phyloP scores from a whole-genome alignment of 1,139 yeast species.

The Debaryomyces robertsiae region DNA sequence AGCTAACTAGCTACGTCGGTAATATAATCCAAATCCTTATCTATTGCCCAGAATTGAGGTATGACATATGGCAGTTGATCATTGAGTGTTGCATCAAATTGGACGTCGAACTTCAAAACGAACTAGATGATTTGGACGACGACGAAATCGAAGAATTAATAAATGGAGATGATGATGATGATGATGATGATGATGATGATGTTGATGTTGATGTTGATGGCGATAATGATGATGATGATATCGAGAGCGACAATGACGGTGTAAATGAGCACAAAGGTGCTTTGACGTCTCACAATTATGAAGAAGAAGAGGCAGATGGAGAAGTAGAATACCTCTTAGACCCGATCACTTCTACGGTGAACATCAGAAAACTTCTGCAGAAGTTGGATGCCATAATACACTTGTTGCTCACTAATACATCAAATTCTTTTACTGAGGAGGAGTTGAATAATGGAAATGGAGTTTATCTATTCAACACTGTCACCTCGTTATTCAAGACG shows the following conservation, averaged over 20 bases:
- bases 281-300: conserved; percentile 21
- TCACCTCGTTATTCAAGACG: conserved; percentile 75
- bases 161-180: conserved; percentile 52
- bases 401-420: conserved; percentile 54
- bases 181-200: conserved; percentile 27
- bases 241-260: conserved; percentile 12
- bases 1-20: conserved; percentile 61
- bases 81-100: conserved; percentile 80
- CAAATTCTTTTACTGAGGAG: conserved; percentile 51
- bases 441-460: conserved; percentile 64
- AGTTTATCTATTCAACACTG: conserved; percentile 71
- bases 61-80: conserved; percentile 76
- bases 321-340: conserved; percentile 44
- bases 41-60: conserved; percentile 76
- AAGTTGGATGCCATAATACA: conserved; percentile 73
- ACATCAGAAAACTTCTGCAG: conserved; percentile 57
- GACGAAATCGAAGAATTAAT: conserved; percentile 70
- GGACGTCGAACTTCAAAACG: conserved; percentile 93
- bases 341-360: conserved; percentile 48
- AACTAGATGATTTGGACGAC: conserved; percentile 76
- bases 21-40: conserved; percentile 61
- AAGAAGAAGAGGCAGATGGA: conserved; percentile 33
- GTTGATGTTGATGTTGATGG: no score
- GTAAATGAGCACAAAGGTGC: conserved; percentile 24
- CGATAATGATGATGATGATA: conserved; percentile 22